Conservation (phyloP, 1,139 yeast genomes). For the Candida glucosophila region DNA sequence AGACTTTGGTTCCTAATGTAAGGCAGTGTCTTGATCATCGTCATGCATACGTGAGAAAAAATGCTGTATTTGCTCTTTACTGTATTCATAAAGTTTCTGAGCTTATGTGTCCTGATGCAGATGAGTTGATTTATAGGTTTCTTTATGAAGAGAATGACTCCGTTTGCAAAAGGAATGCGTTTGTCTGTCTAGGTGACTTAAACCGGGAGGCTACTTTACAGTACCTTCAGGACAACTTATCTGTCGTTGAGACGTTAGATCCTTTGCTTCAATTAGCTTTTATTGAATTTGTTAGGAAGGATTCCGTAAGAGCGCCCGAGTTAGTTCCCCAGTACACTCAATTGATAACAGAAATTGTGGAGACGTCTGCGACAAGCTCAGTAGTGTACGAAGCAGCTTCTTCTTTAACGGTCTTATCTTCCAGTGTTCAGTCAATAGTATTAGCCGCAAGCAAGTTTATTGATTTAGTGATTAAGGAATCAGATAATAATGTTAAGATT, state of each 20-base stretch:
- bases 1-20: slow-evolving; percentile 90
- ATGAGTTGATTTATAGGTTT: slow-evolving; percentile 69
- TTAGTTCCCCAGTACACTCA: slow-evolving; percentile 66
- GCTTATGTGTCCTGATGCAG: slow-evolving; percentile 90
- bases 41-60: slow-evolving; percentile 95
- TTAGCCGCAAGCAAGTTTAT: slow-evolving; percentile 80
- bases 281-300: slow-evolving; percentile 85
- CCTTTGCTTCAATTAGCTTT: slow-evolving; percentile 82
- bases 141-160: slow-evolving; percentile 81
- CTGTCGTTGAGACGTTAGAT: slow-evolving; percentile 61
- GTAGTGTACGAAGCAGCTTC: slow-evolving; percentile 91
- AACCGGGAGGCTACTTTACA: slow-evolving; percentile 80
- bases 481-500: slow-evolving; percentile 89
- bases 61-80: slow-evolving; percentile 86
- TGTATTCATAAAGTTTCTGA: slow-evolving; percentile 78
- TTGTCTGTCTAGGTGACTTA: slow-evolving; percentile 75
- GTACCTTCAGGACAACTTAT: slow-evolving; percentile 67
- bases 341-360: slow-evolving; percentile 65
- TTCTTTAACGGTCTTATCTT: slow-evolving; percentile 67
- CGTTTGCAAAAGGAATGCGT: slow-evolving; percentile 93
- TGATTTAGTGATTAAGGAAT: slow-evolving; percentile 82
- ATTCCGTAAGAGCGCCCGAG: slow-evolving; percentile 55
- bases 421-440: slow-evolving; percentile 57
- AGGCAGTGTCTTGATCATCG: slow-evolving; percentile 90
- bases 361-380: slow-evolving; percentile 58